A percentile compares a stretch with the other conserved stretches of the same genome.
Conservation (phyloP, 2,329 filamentous ascomycete genomes). For the Pyrenochaeta sp. region DNA sequence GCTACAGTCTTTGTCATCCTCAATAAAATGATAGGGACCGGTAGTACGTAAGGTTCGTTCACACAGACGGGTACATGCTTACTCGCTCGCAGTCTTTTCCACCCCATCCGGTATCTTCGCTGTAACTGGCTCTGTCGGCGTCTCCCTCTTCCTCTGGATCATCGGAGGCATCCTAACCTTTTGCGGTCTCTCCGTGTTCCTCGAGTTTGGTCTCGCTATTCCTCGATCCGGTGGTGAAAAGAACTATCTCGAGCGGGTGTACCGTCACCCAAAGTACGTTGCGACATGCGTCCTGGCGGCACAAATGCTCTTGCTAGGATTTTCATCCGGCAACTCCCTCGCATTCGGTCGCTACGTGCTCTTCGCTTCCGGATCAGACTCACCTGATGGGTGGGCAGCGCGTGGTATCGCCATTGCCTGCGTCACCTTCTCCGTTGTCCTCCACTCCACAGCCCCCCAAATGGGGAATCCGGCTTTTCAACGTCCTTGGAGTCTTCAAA, state of each 20-base stretch:
- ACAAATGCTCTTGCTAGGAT: slow-evolving; percentile 69
- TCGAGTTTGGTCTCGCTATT: slow-evolving; percentile 70
- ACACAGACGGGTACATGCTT: slow-evolving; percentile 11
- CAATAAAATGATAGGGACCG: slow-evolving; percentile 44
- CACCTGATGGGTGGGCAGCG: slow-evolving; percentile 63
- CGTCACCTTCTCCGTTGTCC: slow-evolving; percentile 61
- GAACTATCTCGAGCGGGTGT: slow-evolving; percentile 72
- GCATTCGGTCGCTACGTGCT: slow-evolving; percentile 68
- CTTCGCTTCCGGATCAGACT: slow-evolving; percentile 59
- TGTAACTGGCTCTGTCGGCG: slow-evolving; percentile 63
- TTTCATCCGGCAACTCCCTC: slow-evolving; percentile 66
- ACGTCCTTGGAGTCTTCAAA: slow-evolving; percentile 68
- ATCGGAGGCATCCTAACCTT: slow-evolving; percentile 64
- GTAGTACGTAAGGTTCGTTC: slow-evolving; percentile 28
- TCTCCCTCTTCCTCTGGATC: slow-evolving; percentile 64
- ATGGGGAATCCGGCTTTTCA: slow-evolving; percentile 67
- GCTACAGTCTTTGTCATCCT: slow-evolving; percentile 46
- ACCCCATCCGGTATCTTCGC: slow-evolving; percentile 66
- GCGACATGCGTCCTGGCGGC: slow-evolving; percentile 67
- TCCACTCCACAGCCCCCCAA: slow-evolving; percentile 66
- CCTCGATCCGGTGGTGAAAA: slow-evolving; percentile 71
- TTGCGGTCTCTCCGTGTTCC: slow-evolving; percentile 67
- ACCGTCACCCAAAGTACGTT: slow-evolving; percentile 65
- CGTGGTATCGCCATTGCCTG: slow-evolving; percentile 60
- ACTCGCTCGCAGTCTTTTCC: slow-evolving; percentile 56